phyloP scores from a whole-genome alignment of 495 filamentous ascomycete species.

The Emericellopsis terricola region DNA sequence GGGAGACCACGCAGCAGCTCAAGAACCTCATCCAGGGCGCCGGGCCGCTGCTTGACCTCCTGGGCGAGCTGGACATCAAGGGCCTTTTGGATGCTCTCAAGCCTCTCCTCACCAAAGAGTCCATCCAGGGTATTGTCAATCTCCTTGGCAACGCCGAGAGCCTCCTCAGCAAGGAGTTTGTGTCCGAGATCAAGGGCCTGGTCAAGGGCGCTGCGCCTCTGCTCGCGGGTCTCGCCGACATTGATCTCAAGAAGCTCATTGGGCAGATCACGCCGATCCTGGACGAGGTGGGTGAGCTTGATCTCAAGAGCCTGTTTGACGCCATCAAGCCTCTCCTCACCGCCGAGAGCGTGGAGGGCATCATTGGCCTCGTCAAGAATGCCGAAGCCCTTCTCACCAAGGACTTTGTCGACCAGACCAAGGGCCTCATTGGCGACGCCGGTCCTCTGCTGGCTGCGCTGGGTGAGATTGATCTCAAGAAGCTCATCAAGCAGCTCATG shows the following conservation, averaged over 20 bases:
- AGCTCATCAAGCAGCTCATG: slow-evolving; percentile 13
- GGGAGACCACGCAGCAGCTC: no score
- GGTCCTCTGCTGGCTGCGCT: slow-evolving; percentile 17
- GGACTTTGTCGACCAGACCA: slow-evolving; percentile 22
- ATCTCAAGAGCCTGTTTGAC: slow-evolving; percentile 2
- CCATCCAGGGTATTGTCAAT: no score
- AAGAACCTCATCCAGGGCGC: no score
- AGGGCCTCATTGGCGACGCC: slow-evolving; percentile 18
- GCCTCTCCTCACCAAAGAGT: no score
- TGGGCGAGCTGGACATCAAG: no score
- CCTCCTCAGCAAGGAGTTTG: slow-evolving; percentile 12
- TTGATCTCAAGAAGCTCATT: background rate
- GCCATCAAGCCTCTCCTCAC: slow-evolving; percentile 12
- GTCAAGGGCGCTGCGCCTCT: slow-evolving; percentile 12
- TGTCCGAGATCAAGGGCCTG: slow-evolving; percentile 16
- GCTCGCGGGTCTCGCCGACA: slow-evolving; percentile 10
- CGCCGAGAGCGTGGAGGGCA: slow-evolving; percentile 17
- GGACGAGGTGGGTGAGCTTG: slow-evolving; percentile 13
- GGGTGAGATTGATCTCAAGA: slow-evolving; percentile 15
- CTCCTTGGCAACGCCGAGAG: slow-evolving; percentile 13
- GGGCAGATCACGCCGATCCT: slow-evolving; percentile 16
- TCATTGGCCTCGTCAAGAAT: slow-evolving; percentile 20
- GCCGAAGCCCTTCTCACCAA: slow-evolving; percentile 21
- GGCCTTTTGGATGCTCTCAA: no score
- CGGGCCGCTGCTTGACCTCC: no score